Conservation (phyloP, 2,329 filamentous ascomycete genomes). For the Neonectria magnoliae region DNA sequence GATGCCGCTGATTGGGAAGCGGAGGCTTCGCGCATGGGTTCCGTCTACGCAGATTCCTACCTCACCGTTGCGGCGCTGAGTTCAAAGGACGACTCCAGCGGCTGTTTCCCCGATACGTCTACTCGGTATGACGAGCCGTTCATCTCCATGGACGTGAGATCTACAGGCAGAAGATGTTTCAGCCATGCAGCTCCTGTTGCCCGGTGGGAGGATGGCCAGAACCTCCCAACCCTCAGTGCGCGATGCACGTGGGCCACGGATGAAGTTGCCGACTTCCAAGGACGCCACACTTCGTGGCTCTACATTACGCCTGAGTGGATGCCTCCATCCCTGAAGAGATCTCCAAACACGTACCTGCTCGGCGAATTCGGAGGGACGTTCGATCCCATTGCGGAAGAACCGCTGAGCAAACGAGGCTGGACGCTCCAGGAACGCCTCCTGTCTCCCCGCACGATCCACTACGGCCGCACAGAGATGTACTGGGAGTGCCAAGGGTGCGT, state of each 20-base stretch:
- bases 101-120: constrained; percentile 9
- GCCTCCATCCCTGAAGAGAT: neutral
- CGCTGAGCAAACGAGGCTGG: constrained; percentile 25
- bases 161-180: constrained; percentile 17
- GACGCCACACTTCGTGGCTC: neutral
- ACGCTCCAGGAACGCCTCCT: constrained; percentile 32
- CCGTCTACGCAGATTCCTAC: constrained; percentile 24
- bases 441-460: constrained; percentile 23
- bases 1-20: constrained; percentile 27
- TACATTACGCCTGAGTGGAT: neutral
- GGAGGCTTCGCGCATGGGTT: constrained; percentile 28
- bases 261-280: neutral
- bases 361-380: neutral
- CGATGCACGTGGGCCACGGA: neutral
- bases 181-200: neutral
- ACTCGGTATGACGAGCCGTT: neutral
- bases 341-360: neutral
- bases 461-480: constrained; percentile 24
- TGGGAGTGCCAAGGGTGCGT: constrained; percentile 29
- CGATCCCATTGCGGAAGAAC: constrained; percentile 25
- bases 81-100: constrained; percentile 5
- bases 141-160: constrained; percentile 9
- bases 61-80: constrained; percentile 27
- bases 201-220: neutral
- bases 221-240: neutral